Conservation (phyloP, 305 asterid species). For the Fraxinus dipetala region DNA sequence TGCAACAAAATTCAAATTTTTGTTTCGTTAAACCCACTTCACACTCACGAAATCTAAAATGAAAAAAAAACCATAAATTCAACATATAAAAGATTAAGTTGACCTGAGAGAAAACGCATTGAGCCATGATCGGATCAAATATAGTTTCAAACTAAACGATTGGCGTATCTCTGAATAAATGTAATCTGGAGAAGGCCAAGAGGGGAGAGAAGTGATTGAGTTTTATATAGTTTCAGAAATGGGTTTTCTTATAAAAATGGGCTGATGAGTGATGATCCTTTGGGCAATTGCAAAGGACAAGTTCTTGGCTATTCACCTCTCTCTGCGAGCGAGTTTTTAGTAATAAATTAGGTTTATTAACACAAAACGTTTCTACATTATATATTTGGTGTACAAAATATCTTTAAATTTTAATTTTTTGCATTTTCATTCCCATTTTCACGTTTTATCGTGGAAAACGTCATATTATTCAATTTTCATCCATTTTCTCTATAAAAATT, state of each 20-base stretch:
- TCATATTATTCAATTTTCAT: too few relatives aligned
- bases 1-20: slow-evolving; percentile 33
- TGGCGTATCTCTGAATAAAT: not conserved
- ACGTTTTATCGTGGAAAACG: too few relatives aligned
- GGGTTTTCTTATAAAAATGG: not conserved
- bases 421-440: too few relatives aligned
- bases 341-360: not conserved
- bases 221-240: not conserved
- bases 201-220: not conserved
- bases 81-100: not conserved
- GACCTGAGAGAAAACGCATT: slow-evolving; percentile 50
- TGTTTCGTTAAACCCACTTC: slow-evolving; percentile 2
- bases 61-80: not conserved
- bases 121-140: slow-evolving; percentile 55
- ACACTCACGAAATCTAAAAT: not conserved
- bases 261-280: slow-evolving; percentile 32
- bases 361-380: too few relatives aligned
- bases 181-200: not conserved
- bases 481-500: too few relatives aligned
- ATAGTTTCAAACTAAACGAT: slow-evolving; percentile 4
- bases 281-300: slow-evolving; percentile 43
- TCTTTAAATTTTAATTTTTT: too few relatives aligned
- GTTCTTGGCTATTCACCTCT: slow-evolving; percentile 25
- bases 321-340: not conserved
- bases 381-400: too few relatives aligned